These are phyloP conservation scores for Shiraia sp. DNA, from an alignment of 2,329 filamentous ascomycete genomes.

Conservation along the genomic window DNA sequence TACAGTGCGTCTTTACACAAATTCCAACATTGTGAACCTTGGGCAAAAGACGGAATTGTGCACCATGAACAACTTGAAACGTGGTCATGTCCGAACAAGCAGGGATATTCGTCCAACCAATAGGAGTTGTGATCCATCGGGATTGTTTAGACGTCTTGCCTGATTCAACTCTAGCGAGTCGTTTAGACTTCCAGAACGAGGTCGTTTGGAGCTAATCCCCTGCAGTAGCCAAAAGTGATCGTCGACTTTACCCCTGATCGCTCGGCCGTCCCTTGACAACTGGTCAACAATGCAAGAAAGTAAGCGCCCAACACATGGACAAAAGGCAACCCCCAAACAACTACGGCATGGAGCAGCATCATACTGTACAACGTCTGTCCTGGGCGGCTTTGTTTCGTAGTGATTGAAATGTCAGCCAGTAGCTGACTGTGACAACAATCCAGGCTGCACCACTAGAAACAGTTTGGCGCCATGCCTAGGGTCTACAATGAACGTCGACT, in stretches of 20 bases:
- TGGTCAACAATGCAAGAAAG: constrained; percentile 17
- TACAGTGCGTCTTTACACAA: constrained; percentile 21
- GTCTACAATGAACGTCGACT: constrained; percentile 14
- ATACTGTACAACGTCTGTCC: too few relatives aligned
- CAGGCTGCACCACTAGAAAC: constrained; percentile 15
- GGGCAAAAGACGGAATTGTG: constrained; percentile 12
- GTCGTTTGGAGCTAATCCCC: constrained; percentile 20
- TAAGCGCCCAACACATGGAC: constrained; percentile 23
- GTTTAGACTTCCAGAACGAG: constrained; percentile 21
- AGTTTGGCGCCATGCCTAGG: constrained; percentile 9
- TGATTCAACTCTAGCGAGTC: constrained; percentile 13
- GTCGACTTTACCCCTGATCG: constrained; percentile 24
- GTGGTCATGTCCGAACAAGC: constrained; percentile 13
- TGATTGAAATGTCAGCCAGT: constrained; percentile 15
- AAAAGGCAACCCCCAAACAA: too few relatives aligned
- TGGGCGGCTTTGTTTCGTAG: too few relatives aligned
- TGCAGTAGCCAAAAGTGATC: constrained; percentile 26
- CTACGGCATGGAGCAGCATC: too few relatives aligned
- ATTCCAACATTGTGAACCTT: background rate
- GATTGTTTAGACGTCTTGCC: constrained; percentile 12
- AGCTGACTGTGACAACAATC: constrained; percentile 4
- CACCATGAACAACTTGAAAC: constrained; percentile 28
- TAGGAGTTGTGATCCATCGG: constrained; percentile 5
- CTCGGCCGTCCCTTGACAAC: constrained; percentile 14
- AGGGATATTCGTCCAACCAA: constrained; percentile 14